These are phyloP conservation scores for Camelina neglecta DNA, from an alignment of 345 rosid species.

Conservation along the genomic window DNA sequence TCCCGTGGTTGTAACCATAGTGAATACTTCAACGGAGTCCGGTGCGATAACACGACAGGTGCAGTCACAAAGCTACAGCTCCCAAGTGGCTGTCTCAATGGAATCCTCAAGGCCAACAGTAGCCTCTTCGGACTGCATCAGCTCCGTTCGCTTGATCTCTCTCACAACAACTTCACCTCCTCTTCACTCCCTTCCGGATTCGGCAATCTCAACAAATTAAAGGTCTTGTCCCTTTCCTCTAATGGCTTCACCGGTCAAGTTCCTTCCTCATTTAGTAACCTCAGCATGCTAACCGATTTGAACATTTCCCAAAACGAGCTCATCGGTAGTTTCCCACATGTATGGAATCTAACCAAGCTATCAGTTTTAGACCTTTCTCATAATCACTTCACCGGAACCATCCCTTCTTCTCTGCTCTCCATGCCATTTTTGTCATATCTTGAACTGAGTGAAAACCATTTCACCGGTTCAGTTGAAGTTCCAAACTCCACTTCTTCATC, in stretches of 20 bases:
- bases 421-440: not conserved
- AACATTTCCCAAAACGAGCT: not conserved
- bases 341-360: slow-evolving; percentile 4
- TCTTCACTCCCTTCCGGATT: slow-evolving; percentile 19
- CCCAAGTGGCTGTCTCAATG: slow-evolving; percentile 13
- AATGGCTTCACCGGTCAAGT: slow-evolving; percentile 19
- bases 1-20: not conserved
- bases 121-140: too few species aligned
- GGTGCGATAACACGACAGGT: slow-evolving; percentile 29
- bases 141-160: slow-evolving; percentile 13
- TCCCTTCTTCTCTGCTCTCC: not conserved
- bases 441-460: not conserved
- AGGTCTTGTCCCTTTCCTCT: slow-evolving; percentile 14
- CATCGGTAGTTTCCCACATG: slow-evolving; percentile 21
- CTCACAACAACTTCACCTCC: slow-evolving; percentile 11
- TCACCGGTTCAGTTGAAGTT: not conserved
- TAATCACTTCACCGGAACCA: slow-evolving; percentile 1
- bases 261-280: slow-evolving; percentile 18
- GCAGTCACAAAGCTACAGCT: slow-evolving; percentile 24
- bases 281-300: not conserved
- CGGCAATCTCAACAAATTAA: slow-evolving; percentile 11
- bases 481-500: slow-evolving; percentile 2
- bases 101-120: not conserved
- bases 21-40: slow-evolving; percentile 19
- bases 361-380: not conserved